Evolutionary conservation across 768 basidiomycete genomes (phyloP).

Genomic region (Paxillus involutus): DNA sequence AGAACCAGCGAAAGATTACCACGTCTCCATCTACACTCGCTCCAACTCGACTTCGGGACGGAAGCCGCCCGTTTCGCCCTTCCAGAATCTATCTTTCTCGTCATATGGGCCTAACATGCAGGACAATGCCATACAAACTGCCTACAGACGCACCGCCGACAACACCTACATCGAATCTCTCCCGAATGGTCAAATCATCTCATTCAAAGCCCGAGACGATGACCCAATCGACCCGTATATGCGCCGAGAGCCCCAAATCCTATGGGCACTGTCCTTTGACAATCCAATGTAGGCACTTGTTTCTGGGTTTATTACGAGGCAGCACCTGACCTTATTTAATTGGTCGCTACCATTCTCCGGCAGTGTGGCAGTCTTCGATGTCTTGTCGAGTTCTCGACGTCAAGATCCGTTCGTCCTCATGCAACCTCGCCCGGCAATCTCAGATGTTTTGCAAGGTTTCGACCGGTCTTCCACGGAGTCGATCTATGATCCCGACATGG

Average conservation of each 20-base stretch:
- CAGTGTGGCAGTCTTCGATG: conserved; percentile 84
- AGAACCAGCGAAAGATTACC: conserved; percentile 65
- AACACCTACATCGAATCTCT: conserved; percentile 78
- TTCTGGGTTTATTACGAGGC: background rate
- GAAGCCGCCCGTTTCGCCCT: conserved; percentile 30
- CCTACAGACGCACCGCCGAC: conserved; percentile 78
- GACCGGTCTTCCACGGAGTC: conserved; percentile 37
- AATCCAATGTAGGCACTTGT: conserved; percentile 58
- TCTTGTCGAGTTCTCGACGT: conserved; percentile 48
- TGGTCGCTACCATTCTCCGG: background rate
- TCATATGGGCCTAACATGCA: conserved; percentile 92
- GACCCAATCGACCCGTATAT: conserved; percentile 29
- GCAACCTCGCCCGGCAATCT: conserved; percentile 78
- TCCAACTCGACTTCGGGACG: conserved; percentile 34
- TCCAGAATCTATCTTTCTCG: conserved; percentile 88
- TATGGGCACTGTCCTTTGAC: conserved; percentile 63
- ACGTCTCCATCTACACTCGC: conserved; percentile 78
- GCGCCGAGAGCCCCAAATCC: conserved; percentile 35
- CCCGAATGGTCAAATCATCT: conserved; percentile 75
- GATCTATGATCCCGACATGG: conserved; percentile 50
- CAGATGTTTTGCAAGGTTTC: conserved; percentile 62
- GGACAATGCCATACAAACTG: conserved; percentile 68
- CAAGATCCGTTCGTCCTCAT: conserved; percentile 77
- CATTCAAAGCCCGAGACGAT: conserved; percentile 52
- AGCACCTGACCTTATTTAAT: conserved; percentile 4